Conservation (phyloP, 768 basidiomycete genomes). For the Boletus reticuloceps region DNA sequence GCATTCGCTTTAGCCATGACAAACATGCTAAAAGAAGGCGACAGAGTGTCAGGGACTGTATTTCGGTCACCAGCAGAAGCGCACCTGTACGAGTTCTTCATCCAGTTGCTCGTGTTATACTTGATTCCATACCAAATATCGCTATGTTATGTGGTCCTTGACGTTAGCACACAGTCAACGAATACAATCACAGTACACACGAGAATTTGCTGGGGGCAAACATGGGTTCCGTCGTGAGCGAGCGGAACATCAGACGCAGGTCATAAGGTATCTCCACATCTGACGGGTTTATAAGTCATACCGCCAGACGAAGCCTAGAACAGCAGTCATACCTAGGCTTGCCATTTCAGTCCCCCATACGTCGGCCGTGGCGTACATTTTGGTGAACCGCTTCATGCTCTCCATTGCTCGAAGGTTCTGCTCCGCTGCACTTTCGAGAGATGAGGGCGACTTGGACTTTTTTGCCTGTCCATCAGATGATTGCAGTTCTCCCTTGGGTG, state of each 20-base stretch:
- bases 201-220: constrained; percentile 20
- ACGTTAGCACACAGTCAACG: not conserved
- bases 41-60: not conserved
- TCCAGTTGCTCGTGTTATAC: constrained; percentile 31
- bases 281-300: not conserved
- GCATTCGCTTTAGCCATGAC: constrained; percentile 33
- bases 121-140: constrained; percentile 33
- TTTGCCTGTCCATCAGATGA: constrained; percentile 2
- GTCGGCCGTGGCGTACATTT: constrained; percentile 47
- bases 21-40: constrained; percentile 30
- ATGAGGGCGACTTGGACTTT: constrained; percentile 9
- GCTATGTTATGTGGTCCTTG: constrained; percentile 6
- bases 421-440: constrained; percentile 31
- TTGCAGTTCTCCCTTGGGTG: constrained; percentile 7
- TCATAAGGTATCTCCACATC: constrained; percentile 34
- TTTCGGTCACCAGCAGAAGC: not conserved
- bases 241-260: constrained; percentile 19
- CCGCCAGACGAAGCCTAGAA: not conserved
- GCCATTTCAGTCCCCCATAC: constrained; percentile 35
- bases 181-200: constrained; percentile 15
- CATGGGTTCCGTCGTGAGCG: constrained; percentile 11
- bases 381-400: constrained; percentile 32
- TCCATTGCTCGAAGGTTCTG: constrained; percentile 37
- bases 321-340: constrained; percentile 21
- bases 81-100: constrained; percentile 37